Base-by-base conservation (phyloP, 208 protist genomes). In the Spongospora subterranea region DNA sequence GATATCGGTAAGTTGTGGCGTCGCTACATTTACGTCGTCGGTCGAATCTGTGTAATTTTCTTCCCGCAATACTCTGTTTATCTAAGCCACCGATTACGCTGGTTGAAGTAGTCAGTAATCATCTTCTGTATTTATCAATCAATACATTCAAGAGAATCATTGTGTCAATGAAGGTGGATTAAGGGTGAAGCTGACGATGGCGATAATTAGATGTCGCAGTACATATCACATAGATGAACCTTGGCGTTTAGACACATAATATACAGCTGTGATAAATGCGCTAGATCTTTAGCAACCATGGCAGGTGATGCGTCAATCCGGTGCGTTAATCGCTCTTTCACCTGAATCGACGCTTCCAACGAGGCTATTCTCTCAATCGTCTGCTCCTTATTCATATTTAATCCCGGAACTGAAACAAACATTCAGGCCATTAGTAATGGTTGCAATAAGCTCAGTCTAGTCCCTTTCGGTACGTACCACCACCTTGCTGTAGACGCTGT, bases 51-150 rank as follows among this genome's bases (percentile, higher is more conserved):
- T 43, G 71, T 82, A 6, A 82, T 82, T n/a, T 82, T 82, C 71
- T 82, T 82, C 71, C 71, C 71, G 71, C 71, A 82, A 43, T 82
- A 82, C n/a, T 82, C 71, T n/a, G 40, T 82, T n/a, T 82, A 82
- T 43, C n/a, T 82, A 35, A 82, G 71, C 71, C 71, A 82, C 35
- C 71, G 71, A 6, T n/a, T 82, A n/a, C 71, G 71, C 71, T 82
- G 71, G 71, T n/a, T 82, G 35, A 82, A 82, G 35, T 82, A 82
- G 35, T 6, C 17, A 6, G 71, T 43, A 6, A n/a, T 60, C n/a
- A n/a, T n/a, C n/a, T n/a, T n/a, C n/a, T n/a, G n/a, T n/a, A n/a
- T n/a, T n/a, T n/a, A n/a, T n/a, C n/a, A n/a, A n/a, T n/a, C n/a
- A n/a, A n/a, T n/a, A n/a, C n/a, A n/a, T n/a, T n/a, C n/a, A n/a